Percentiles rank a stretch among this genome's conserved stretches.
These are phyloP conservation scores for Oryza meridionalis DNA, from an alignment of 176 grass and related monocot species.

Conservation along the genomic window DNA sequence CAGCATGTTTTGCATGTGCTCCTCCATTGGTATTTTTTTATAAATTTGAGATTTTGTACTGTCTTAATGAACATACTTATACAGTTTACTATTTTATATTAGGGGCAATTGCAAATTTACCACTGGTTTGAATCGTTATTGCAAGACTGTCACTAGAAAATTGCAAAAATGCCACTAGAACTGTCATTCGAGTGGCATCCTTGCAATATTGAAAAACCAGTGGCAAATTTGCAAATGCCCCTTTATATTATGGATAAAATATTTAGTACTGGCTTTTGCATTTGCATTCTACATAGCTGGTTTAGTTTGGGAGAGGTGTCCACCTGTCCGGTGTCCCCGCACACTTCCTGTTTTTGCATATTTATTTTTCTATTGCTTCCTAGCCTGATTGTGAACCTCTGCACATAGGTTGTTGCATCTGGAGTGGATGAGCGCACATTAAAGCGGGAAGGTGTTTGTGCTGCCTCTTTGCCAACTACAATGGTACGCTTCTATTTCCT, in stretches of 20 bases:
- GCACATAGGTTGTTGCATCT: constrained; percentile 88
- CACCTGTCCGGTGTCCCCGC: background rate
- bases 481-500: constrained; percentile 55
- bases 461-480: constrained; percentile 96
- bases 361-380: constrained; percentile 5
- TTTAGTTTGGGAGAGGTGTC: constrained; percentile 7
- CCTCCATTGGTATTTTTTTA: constrained; percentile 78
- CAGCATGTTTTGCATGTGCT: constrained; percentile 96
- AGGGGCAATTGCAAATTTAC: no score
- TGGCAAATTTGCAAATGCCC: no score
- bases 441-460: constrained; percentile 97
- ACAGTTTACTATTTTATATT: background rate
- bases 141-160: no score
- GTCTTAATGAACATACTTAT: constrained; percentile 43
- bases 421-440: constrained; percentile 93
- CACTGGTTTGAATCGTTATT: no score
- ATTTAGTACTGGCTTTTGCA: constrained; percentile 13
- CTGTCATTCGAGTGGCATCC: no score
- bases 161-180: no score
- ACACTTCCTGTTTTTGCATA: background rate
- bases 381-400: background rate
- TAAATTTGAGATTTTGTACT: constrained; percentile 34
- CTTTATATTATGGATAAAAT: background rate
- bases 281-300: background rate
- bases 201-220: no score